A percentile compares a stretch with the other conserved stretches of the same genome.
These are phyloP conservation scores for Candida pseudoviswanathii DNA, from an alignment of 1,139 yeast genomes.

Conservation along the genomic window DNA sequence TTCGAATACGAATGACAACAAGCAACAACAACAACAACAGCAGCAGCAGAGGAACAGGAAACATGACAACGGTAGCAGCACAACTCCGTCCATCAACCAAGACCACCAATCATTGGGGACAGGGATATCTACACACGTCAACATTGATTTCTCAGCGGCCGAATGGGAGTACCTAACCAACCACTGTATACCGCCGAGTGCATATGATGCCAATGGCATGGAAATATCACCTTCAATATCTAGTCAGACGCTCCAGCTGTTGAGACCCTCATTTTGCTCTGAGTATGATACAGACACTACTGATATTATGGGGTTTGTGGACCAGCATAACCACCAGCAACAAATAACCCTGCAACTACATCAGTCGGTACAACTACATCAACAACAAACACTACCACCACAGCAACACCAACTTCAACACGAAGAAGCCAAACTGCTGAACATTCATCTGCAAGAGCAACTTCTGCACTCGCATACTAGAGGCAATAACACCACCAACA, in stretches of 20 bases:
- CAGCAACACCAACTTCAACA: not conserved
- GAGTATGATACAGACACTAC: conserved; percentile 19
- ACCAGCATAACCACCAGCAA: conserved; percentile 7
- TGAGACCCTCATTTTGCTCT: conserved; percentile 15
- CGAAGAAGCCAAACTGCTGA: not conserved
- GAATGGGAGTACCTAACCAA: conserved; percentile 14
- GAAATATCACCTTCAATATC: conserved; percentile 17
- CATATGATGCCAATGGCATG: conserved; percentile 6
- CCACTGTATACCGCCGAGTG: conserved; percentile 5
- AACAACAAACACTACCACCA: not conserved
- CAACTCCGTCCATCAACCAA: not conserved
- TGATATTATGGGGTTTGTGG: conserved; percentile 15
- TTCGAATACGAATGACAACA: not conserved
- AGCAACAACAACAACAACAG: not conserved
- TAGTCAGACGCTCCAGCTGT: conserved; percentile 17
- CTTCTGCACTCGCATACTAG: not conserved
- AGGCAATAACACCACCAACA: not conserved
- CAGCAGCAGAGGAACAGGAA: not conserved
- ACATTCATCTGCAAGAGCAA: not conserved
- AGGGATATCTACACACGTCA: not conserved
- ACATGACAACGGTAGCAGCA: not conserved
- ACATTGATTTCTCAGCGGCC: conserved; percentile 6
- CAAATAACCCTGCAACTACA: not conserved
- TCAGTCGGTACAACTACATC: not conserved
- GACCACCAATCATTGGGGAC: not conserved